phyloP scores from a whole-genome alignment of 1,284 basidiomycete genomes.

The Ganoderma resinaceum region DNA sequence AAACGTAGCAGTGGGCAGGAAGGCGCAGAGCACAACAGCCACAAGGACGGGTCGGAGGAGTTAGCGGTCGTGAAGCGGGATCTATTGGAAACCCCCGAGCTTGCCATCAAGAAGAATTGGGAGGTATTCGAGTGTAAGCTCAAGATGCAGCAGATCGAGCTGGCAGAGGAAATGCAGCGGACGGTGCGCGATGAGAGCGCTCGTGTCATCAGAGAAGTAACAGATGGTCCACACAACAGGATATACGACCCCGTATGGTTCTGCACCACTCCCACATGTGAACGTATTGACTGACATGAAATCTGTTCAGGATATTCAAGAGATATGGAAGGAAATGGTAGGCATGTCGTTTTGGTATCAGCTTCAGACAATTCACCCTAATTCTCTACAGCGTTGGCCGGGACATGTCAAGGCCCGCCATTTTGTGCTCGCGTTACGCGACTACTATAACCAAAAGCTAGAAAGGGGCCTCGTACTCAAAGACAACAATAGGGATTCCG shows the following conservation, averaged over 20 bases:
- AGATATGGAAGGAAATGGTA: slow-evolving; percentile 42
- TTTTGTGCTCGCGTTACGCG: slow-evolving; percentile 45
- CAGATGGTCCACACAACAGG: slow-evolving; percentile 36
- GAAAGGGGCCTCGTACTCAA: slow-evolving; percentile 10
- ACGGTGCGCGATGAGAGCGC: slow-evolving; percentile 34
- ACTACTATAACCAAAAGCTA: slow-evolving; percentile 41
- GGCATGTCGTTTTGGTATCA: background rate
- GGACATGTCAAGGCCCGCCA: slow-evolving; percentile 44
- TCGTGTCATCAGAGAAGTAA: slow-evolving; percentile 36
- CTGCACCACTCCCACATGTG: background rate
- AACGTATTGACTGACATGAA: background rate
- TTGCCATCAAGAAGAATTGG: slow-evolving; percentile 36
- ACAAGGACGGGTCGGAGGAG: background rate
- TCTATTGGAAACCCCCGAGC: slow-evolving; percentile 16
- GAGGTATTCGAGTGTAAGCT: slow-evolving; percentile 41
- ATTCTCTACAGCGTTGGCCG: slow-evolving; percentile 39
- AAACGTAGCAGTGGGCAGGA: background rate
- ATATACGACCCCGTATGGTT: slow-evolving; percentile 35
- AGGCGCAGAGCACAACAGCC: background rate
- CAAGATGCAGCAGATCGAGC: slow-evolving; percentile 35
- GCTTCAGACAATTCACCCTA: background rate
- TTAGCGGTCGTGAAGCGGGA: slow-evolving; percentile 10
- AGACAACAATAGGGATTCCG: no score
- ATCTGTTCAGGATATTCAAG: slow-evolving; percentile 24
- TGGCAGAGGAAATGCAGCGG: slow-evolving; percentile 30